Evolutionary conservation across 1,284 basidiomycete species (phyloP), one percentile per base, ranked within the genome.

Genomic region (Trichosporon faecale): DNA sequence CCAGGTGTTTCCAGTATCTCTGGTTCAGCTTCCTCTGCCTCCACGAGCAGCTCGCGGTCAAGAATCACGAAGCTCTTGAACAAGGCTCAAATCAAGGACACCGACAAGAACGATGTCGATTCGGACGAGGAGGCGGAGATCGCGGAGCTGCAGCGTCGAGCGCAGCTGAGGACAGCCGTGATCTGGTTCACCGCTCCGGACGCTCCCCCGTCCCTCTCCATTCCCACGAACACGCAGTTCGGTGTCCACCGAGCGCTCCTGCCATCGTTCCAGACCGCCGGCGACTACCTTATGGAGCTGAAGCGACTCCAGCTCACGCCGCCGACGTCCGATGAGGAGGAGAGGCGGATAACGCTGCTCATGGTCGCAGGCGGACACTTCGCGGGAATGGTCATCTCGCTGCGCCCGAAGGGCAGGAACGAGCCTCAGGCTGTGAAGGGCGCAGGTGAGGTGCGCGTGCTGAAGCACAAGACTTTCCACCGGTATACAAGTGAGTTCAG

Each of bases 301-400:
- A 87, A 85, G 72, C 84, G 85, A 12, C 87, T 95, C 85, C 95
- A 96, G 80, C 75, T 86, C 6, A 85, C 85, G 14, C 64, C 71
- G n/a, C 70, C 64, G 1, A 31, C 55, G 9, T 37, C 46, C 4
- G 85, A 86, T 3, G 85, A 87, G 9, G 85, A 87, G 29, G 92
- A 91, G 40, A 86, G 94, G 21, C 91, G 89, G 70, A 96, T 95
- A 91, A 93, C 94, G 0, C 83, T 98, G 85, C 91, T 98, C 78
- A 95, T 98, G 93, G 90, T 93, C 57, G 96, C 96, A 0, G 95
- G 97, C 6, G 96, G 96, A 14, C 95, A 99, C 83, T 99, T 99
- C 84, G 95, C 96, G 8, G 95, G 94, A 16, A 91, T 94, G 68
- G 87, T 98, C 31, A 90, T 94, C 80, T 86, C 73, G 72, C 87